Conservation (phyloP, 2,329 filamentous ascomycete species). For the Claviceps sp. region DNA sequence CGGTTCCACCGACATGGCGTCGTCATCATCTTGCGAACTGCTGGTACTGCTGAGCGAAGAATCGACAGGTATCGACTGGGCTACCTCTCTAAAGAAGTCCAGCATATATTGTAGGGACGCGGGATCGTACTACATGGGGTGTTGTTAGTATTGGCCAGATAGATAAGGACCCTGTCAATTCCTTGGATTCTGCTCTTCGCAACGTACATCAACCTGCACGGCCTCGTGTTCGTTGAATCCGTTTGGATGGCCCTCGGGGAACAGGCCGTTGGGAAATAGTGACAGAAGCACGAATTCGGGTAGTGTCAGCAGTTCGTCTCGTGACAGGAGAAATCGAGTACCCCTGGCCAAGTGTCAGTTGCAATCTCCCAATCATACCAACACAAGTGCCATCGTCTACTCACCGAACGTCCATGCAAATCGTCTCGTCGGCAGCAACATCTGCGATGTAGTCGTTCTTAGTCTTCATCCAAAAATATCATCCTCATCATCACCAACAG, state of each 20-base stretch:
- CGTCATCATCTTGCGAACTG: slow-evolving; percentile 49
- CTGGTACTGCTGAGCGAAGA: slow-evolving; percentile 52
- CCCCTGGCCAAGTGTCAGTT: slow-evolving; percentile 46
- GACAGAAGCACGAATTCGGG: slow-evolving; percentile 95
- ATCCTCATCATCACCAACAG: not conserved
- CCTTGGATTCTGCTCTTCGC: not conserved
- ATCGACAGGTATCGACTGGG: slow-evolving; percentile 81
- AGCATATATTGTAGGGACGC: slow-evolving; percentile 97
- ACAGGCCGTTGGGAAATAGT: slow-evolving; percentile 95
- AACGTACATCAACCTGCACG: slow-evolving; percentile 90
- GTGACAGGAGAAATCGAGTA: slow-evolving; percentile 81
- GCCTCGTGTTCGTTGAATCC: slow-evolving; percentile 86
- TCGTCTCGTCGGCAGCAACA: slow-evolving; percentile 83
- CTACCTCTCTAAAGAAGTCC: slow-evolving; percentile 92
- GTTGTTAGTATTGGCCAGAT: not conserved
- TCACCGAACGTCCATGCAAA: slow-evolving; percentile 87
- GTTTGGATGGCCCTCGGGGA: slow-evolving; percentile 92
- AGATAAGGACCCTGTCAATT: not conserved
- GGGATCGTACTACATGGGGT: slow-evolving; percentile 68
- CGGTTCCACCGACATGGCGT: slow-evolving; percentile 56
- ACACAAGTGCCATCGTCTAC: slow-evolving; percentile 10
- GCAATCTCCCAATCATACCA: not conserved
- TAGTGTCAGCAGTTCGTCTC: slow-evolving; percentile 87
- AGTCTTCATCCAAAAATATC: not conserved
- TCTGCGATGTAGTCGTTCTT: slow-evolving; percentile 28